Base-by-base conservation (phyloP, 2,329 filamentous ascomycete genomes). In the Aspergillus carbonarius region DNA sequence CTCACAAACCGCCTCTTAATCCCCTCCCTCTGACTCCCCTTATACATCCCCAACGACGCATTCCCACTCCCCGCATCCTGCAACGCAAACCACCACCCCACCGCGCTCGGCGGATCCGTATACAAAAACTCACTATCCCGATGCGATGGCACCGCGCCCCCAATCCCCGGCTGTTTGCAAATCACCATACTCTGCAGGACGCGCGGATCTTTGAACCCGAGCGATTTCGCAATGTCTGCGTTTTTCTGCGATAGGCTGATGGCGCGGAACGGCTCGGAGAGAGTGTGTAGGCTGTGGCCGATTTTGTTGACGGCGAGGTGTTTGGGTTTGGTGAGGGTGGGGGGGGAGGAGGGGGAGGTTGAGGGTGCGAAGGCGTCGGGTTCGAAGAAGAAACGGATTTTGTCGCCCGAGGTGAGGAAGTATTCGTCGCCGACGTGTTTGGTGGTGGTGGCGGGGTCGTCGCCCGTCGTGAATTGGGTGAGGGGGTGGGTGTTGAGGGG, bases 21-120 rank as follows among this genome's bases (percentile, higher is more conserved):
- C 10, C 88, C 87, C 68, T 48, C 34, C 6, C 66, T 63, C 54
- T 62, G 66, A 72, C 98, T 93, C 65, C 93, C 93, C 0, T 86
- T 88, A 65, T 92, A 83, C 77, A 98, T 96, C 63, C 88, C 91
- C 70, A 99, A 75, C 69, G 93, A 96, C 1, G 92, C 95, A 74
- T 99, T 99, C 72, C 88, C 86, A 0, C 82, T 79, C 7, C 90
- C 93, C 20, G 92, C 91, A 75, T 98, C 93, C 78, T 99, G 93
- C 39, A 99, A 83, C 12, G 95, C 95, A 75, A 97, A 96, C 95
- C 95, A 99, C 79, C 93, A 98, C 0, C 95, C 95, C 2, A 98
- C 90, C 0, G 95, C 95, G 39, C 86, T 90, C 0, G 93, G 93
- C 37, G 91, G 89, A 64, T 92, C 81, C 1, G 95, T 98, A 74